Base-by-base conservation (phyloP, 169 alveolate genomes). In the Cryptosporidium andersoni region DNA sequence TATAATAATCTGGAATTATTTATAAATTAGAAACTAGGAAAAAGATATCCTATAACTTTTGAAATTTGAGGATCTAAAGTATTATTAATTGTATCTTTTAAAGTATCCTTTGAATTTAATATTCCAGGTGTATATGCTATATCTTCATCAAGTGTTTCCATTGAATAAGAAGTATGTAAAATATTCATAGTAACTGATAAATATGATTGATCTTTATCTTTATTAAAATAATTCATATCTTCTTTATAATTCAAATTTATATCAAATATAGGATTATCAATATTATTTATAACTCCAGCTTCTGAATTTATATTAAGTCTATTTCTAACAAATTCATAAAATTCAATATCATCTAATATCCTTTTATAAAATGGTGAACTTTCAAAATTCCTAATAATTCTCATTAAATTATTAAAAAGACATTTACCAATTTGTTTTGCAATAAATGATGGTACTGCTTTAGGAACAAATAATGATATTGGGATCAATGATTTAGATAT, bases 351-450 rank as follows among this genome's bases (percentile, higher is more conserved):
- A 3, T 66, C 40, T 16, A 58, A 43, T 4, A 74, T 43, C 6
- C 85, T 52, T 5, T 74, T 48, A 37, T 74, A 58, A 74, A 74
- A 74, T n/a, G 85, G 85, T 8, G 85, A 5, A 3, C 64, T 43
- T 52, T 58, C 60, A 25, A 74, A 74, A 34, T 42, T 74, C 12
- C 60, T 68, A 53, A 74, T 74, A 6, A 74, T 74, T 11, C 62
- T n/a, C 3, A 74, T 74, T 37, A 74, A 40, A 47, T 74, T 74
- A 36, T 74, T 74, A 58, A 42, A 74, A 39, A 74, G 60, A 5
- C 74, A 55, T 25, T 74, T 74, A 1, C 85, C 85, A 9, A 74
- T 56, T 58, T 74, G 85, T 39, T 74, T 74, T 8, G 85, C 85
- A 3, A 74, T 74, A 45, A 74, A 74, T 4, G 85, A 74, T 9